phyloP scores from a whole-genome alignment of 2,329 filamentous ascomycete genomes.

The Dactylellina cionopaga region DNA sequence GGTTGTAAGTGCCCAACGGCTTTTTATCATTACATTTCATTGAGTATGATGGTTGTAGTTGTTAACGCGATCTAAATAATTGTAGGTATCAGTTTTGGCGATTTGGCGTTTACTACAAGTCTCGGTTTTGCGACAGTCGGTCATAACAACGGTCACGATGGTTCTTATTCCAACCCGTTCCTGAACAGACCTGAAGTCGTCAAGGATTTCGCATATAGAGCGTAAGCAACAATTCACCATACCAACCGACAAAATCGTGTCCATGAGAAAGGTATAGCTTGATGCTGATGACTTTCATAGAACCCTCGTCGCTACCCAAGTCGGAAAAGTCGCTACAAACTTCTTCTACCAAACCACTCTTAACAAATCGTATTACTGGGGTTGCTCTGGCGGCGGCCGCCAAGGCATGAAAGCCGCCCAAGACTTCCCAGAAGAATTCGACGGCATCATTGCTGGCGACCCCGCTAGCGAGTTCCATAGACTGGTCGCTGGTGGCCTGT shows the following conservation, averaged over 20 bases:
- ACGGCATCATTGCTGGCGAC: conserved; percentile 64
- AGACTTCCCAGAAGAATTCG: conserved; percentile 64
- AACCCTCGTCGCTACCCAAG: conserved; percentile 11
- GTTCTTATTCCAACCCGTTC: conserved; percentile 17
- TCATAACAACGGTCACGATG: conserved; percentile 49
- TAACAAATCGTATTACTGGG: conserved; percentile 64
- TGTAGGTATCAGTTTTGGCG: conserved; percentile 6
- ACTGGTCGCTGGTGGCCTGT: conserved; percentile 54
- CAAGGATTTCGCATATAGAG: conserved; percentile 47
- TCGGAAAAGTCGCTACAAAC: conserved; percentile 28
- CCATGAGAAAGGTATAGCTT: neutral
- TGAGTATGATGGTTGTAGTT: neutral
- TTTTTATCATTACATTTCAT: too few species aligned
- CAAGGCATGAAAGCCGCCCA: conserved; percentile 64
- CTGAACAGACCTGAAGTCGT: conserved; percentile 37
- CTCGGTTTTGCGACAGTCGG: conserved; percentile 45
- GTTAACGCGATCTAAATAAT: neutral
- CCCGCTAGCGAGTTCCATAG: conserved; percentile 63
- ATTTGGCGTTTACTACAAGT: conserved; percentile 24
- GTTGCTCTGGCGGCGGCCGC: conserved; percentile 64
- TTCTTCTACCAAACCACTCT: conserved; percentile 28
- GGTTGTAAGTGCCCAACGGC: conserved; percentile 23
- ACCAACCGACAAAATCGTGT: neutral
- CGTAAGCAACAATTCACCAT: too few species aligned
- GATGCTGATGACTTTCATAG: neutral